phyloP scores from a whole-genome alignment of 1,284 basidiomycete species.

The Cryptococcus sp. region DNA sequence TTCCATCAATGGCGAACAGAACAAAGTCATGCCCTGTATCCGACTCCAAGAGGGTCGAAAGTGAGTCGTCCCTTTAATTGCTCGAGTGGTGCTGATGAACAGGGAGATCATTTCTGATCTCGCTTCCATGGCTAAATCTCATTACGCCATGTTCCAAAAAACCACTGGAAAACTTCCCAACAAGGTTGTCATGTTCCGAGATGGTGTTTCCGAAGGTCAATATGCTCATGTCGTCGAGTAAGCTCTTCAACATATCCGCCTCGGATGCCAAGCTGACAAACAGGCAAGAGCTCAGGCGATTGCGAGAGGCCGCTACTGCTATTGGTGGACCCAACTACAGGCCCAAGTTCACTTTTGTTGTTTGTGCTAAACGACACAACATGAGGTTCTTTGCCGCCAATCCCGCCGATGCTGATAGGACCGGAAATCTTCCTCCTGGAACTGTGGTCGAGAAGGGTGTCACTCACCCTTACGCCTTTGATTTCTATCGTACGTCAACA shows the following conservation, averaged over 20 bases:
- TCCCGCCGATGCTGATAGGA: slow-evolving; percentile 38
- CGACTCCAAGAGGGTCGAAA: slow-evolving; percentile 49
- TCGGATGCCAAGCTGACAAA: neutral
- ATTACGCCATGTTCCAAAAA: slow-evolving; percentile 29
- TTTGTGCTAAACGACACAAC: slow-evolving; percentile 48
- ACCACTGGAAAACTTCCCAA: slow-evolving; percentile 41
- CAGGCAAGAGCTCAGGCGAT: slow-evolving; percentile 35
- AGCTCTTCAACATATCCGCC: slow-evolving; percentile 6
- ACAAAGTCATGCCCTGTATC: slow-evolving; percentile 43
- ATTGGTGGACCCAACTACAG: slow-evolving; percentile 33
- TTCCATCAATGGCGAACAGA: slow-evolving; percentile 43
- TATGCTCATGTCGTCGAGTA: slow-evolving; percentile 47
- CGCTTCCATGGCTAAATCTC: slow-evolving; percentile 27
- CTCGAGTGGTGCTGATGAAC: neutral
- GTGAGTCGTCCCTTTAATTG: slow-evolving; percentile 19
- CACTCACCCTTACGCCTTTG: slow-evolving; percentile 48
- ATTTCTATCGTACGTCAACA: slow-evolving; percentile 42
- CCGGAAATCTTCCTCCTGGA: slow-evolving; percentile 48
- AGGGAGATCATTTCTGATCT: slow-evolving; percentile 35
- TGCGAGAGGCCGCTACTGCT: slow-evolving; percentile 19
- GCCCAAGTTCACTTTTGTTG: slow-evolving; percentile 46
- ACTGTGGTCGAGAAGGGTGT: slow-evolving; percentile 46
- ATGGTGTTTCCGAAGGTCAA: slow-evolving; percentile 53
- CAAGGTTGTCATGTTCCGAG: slow-evolving; percentile 50
- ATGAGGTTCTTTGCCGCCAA: slow-evolving; percentile 48